Evolutionary conservation across 2,329 filamentous ascomycete genomes (phyloP).

Genomic region (Lecanosticta acicola): DNA sequence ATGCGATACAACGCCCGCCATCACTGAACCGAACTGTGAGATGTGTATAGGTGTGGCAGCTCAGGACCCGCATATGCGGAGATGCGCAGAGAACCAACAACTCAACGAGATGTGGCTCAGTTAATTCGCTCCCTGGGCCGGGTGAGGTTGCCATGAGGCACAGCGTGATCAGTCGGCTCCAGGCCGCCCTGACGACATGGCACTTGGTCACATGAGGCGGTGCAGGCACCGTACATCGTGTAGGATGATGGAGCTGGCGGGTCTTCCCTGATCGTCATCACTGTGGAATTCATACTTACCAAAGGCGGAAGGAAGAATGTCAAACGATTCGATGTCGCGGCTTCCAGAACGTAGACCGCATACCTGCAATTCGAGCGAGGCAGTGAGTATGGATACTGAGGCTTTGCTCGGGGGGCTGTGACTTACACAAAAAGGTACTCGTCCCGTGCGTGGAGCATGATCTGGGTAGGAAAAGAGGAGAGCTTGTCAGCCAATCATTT

Average conservation of each 20-base stretch:
- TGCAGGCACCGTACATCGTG: conserved; percentile 7
- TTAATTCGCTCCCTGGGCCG: conserved; percentile 16
- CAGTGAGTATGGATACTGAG: not conserved
- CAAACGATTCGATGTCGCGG: conserved; percentile 44
- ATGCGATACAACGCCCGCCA: conserved; percentile 1
- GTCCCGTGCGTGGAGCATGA: conserved; percentile 59
- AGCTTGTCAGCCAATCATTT: conserved; percentile 31
- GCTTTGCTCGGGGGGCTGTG: conserved; percentile 25
- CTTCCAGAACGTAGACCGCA: conserved; percentile 51
- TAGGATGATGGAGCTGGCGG: not conserved
- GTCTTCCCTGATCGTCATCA: not conserved
- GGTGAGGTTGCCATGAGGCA: not conserved
- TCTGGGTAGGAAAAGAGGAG: conserved; percentile 29
- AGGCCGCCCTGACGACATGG: conserved; percentile 3
- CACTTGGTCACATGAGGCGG: conserved; percentile 11
- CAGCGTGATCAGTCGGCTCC: conserved; percentile 2
- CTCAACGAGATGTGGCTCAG: conserved; percentile 10
- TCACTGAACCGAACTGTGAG: not conserved
- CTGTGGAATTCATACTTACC: conserved; percentile 26
- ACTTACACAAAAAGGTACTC: conserved; percentile 73
- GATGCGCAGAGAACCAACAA: conserved; percentile 16
- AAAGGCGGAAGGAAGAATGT: conserved; percentile 46
- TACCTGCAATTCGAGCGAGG: conserved; percentile 28
- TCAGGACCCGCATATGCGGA: conserved; percentile 3
- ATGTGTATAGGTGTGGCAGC: not conserved